phyloP scores from a whole-genome alignment of 495 filamentous ascomycete genomes.

The Cenococcum geophilum region DNA sequence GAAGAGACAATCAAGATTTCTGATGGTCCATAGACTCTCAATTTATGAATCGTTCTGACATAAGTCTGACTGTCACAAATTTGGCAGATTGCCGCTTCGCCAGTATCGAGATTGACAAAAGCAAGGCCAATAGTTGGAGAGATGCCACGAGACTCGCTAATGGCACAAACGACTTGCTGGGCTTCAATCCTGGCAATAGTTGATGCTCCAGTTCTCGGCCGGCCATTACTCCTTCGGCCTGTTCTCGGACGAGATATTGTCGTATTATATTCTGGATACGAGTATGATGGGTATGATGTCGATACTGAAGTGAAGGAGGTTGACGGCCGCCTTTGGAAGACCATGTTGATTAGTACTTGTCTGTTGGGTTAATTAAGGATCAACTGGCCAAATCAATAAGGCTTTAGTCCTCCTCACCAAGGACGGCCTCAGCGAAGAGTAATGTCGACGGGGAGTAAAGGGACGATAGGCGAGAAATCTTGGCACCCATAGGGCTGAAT shows the following conservation, averaged over 20 bases:
- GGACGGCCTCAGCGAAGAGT: too few species aligned
- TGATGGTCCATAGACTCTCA: constrained; percentile 69
- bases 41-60: constrained; percentile 73
- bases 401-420: too few species aligned
- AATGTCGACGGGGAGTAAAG: too few species aligned
- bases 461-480: not conserved
- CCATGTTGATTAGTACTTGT: constrained; percentile 23
- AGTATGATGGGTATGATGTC: constrained; percentile 36
- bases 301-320: constrained; percentile 36
- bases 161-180: constrained; percentile 80
- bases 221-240: constrained; percentile 43
- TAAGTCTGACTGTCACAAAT: constrained; percentile 88
- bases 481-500: not conserved
- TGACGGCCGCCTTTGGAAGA: constrained; percentile 27
- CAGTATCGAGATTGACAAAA: constrained; percentile 78
- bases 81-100: constrained; percentile 78
- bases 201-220: constrained; percentile 64
- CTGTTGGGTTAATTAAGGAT: not conserved
- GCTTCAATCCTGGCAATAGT: constrained; percentile 50
- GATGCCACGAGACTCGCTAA: constrained; percentile 80
- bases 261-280: constrained; percentile 32
- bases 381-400: too few species aligned
- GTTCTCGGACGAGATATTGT: constrained; percentile 41
- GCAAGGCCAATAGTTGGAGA: constrained; percentile 85
- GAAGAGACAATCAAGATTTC: constrained; percentile 67